phyloP scores from a whole-genome alignment of 2,329 filamentous ascomycete species.

The Xylariaceae sp. region DNA sequence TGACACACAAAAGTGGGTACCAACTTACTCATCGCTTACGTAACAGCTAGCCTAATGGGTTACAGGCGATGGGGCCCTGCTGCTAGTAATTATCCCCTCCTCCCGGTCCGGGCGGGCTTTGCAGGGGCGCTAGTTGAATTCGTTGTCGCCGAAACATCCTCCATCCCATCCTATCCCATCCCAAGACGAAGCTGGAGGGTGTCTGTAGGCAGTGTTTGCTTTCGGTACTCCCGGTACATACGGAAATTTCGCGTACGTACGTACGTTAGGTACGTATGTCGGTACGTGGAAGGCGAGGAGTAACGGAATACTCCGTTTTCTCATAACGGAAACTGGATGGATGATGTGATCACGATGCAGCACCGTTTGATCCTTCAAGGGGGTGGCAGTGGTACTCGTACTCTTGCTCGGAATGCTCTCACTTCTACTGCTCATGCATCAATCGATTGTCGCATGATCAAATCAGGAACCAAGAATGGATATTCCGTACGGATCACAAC shows the following conservation, averaged over 20 bases:
- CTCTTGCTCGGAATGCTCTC: not conserved
- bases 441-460: not conserved
- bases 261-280: not conserved
- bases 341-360: not conserved
- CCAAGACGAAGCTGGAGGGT: not conserved
- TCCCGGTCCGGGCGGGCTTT: not conserved
- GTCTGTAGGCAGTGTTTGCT: not conserved
- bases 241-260: not conserved
- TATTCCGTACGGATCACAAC: not conserved
- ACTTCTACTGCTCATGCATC: not conserved
- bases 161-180: too few relatives aligned
- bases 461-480: not conserved
- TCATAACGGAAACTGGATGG: not conserved
- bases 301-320: too few relatives aligned
- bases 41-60: not conserved
- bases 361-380: not conserved
- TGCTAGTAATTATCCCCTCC: not conserved
- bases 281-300: not conserved
- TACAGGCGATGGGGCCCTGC: not conserved
- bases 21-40: not conserved
- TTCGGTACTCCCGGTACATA: not conserved
- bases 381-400: not conserved
- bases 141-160: not conserved
- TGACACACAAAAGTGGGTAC: not conserved
- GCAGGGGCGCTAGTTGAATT: not conserved